Percentiles rank a stretch among this genome's conserved stretches.
Evolutionary conservation across 2,329 filamentous ascomycete species (phyloP).

Genomic region (Scedosporium apiospermum): DNA sequence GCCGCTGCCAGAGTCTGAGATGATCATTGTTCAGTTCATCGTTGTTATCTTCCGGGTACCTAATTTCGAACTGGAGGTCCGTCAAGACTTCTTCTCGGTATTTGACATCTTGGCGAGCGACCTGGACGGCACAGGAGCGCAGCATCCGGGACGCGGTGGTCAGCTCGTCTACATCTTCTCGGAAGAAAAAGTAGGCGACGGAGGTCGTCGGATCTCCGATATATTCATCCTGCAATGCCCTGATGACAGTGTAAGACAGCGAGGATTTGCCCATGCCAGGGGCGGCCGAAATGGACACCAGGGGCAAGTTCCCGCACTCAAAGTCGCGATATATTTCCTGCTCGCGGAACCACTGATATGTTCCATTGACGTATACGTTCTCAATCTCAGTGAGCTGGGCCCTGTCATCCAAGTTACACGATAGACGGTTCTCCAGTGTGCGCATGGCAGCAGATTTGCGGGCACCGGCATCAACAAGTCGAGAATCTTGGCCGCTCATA

Average conservation of each 20-base stretch:
- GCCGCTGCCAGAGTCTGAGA: constrained; percentile 10
- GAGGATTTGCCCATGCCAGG: constrained; percentile 25
- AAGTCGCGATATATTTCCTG: constrained; percentile 19
- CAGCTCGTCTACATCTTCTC: constrained; percentile 16
- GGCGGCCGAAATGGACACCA: constrained; percentile 19
- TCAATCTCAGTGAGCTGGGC: constrained; percentile 19
- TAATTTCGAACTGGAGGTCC: constrained; percentile 19
- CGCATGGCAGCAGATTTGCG: constrained; percentile 10
- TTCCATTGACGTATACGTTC: constrained; percentile 17
- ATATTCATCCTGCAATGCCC: constrained; percentile 10
- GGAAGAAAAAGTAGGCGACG: constrained; percentile 25
- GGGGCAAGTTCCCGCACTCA: not conserved
- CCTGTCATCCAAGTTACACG: constrained; percentile 10
- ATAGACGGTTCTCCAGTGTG: constrained; percentile 8
- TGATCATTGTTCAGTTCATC: constrained; percentile 12
- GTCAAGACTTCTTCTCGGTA: constrained; percentile 12
- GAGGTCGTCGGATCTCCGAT: constrained; percentile 13
- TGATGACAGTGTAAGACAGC: constrained; percentile 15
- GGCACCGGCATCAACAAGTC: not conserved
- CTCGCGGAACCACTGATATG: constrained; percentile 19
- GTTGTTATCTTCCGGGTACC: constrained; percentile 13
- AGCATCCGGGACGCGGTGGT: not conserved
- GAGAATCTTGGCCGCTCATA: not conserved
- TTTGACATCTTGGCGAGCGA: constrained; percentile 21
- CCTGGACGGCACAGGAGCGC: constrained; percentile 9